Percentiles rank a stretch among this genome's conserved stretches.
Conservation (phyloP, 371 early-diverging fungal genomes). For the Polyrhizophydium stewartii region DNA sequence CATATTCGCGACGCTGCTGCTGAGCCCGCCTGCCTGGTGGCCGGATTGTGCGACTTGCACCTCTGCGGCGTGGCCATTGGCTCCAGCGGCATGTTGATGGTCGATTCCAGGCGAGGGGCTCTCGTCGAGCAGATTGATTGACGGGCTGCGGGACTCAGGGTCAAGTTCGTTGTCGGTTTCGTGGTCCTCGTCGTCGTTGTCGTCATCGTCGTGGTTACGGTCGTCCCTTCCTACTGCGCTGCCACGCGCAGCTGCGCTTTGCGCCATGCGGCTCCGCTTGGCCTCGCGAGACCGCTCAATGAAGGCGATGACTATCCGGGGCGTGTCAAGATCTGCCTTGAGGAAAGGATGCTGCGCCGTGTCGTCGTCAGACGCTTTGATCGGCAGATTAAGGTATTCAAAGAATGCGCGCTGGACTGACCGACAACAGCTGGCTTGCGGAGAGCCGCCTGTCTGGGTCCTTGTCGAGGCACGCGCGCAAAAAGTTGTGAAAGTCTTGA, state of each 20-base stretch:
- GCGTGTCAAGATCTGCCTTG: background rate
- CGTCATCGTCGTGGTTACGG: conserved; percentile 24
- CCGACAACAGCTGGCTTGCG: conserved; percentile 39
- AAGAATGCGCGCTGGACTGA: conserved; percentile 6
- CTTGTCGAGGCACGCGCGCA: conserved; percentile 43
- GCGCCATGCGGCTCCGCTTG: conserved; percentile 12
- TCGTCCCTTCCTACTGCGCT: conserved; percentile 16
- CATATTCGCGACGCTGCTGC: too few relatives aligned
- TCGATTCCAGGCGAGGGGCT: too few relatives aligned
- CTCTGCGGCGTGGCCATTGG: too few relatives aligned
- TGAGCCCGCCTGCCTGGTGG: too few relatives aligned
- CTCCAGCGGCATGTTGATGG: background rate
- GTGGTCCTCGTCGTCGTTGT: conserved; percentile 9
- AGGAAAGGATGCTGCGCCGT: conserved; percentile 46
- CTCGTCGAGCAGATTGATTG: too few relatives aligned
- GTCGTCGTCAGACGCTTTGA: background rate
- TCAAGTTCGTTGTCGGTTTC: conserved; percentile 7
- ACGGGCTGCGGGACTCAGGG: too few relatives aligned
- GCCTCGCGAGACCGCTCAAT: conserved; percentile 44
- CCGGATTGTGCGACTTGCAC: too few relatives aligned
- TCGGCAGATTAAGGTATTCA: background rate
- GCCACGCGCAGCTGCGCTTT: background rate
- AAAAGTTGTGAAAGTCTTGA: conserved; percentile 38
- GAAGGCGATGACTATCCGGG: conserved; percentile 24
- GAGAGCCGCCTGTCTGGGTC: conserved; percentile 43